phyloP scores from a whole-genome alignment of 768 basidiomycete species.

The Hypsizygus marmoreus region DNA sequence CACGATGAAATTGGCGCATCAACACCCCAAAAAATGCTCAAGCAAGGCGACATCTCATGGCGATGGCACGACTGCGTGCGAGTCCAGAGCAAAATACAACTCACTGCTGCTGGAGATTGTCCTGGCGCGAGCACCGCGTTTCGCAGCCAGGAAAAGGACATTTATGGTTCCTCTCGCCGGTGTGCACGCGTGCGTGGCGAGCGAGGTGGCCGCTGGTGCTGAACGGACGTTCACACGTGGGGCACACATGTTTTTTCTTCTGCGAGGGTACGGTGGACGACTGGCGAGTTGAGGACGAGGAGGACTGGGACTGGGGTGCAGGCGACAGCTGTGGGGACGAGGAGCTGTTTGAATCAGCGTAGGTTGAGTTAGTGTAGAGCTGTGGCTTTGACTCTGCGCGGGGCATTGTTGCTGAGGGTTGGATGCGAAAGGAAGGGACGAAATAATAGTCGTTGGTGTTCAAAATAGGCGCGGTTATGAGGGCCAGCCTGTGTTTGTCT shows the following conservation, averaged over 20 bases:
- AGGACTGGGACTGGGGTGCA: conserved; percentile 24
- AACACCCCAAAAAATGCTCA: not conserved
- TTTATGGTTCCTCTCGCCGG: conserved; percentile 89
- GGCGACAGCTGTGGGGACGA: conserved; percentile 30
- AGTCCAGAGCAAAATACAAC: conserved; percentile 22
- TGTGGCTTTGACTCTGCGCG: conserved; percentile 35
- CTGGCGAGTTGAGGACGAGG: conserved; percentile 11
- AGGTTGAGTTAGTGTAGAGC: conserved; percentile 28
- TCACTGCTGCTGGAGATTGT: conserved; percentile 75
- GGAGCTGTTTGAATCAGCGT: conserved; percentile 28
- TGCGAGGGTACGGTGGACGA: conserved; percentile 18
- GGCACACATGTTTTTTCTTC: conserved; percentile 65
- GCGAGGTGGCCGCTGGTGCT: conserved; percentile 90
- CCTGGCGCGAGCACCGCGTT: conserved; percentile 86
- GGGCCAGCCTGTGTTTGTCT: conserved; percentile 28
- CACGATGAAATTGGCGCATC: not conserved
- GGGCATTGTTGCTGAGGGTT: conserved; percentile 33
- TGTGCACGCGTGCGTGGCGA: conserved; percentile 86
- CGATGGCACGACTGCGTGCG: not conserved
- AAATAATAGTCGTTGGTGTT: conserved; percentile 3
- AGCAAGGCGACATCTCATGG: conserved; percentile 1
- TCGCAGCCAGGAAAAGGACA: conserved; percentile 97
- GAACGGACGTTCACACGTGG: conserved; percentile 74
- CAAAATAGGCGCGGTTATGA: conserved; percentile 30
- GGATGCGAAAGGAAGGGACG: conserved; percentile 22